Evolutionary conservation across 805 yeast species (phyloP).

Genomic region (Spathaspora sp.): DNA sequence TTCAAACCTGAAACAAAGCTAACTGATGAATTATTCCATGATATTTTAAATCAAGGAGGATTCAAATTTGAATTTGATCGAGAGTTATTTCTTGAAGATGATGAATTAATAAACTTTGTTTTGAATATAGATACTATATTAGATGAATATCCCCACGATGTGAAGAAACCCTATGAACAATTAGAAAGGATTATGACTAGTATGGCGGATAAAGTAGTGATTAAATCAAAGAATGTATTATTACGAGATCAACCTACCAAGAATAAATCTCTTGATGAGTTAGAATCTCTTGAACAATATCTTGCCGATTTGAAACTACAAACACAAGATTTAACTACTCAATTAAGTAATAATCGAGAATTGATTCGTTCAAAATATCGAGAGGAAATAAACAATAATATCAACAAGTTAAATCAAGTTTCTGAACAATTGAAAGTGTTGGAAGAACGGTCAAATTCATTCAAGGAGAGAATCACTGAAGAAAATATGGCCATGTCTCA

Average conservation of each 20-base stretch:
- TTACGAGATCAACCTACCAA: background rate
- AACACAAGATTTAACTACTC: slow-evolving; percentile 16
- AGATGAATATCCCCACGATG: slow-evolving; percentile 9
- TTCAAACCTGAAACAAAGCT: background rate
- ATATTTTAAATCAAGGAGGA: slow-evolving; percentile 18
- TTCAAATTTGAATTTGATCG: slow-evolving; percentile 11
- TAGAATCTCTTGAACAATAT: slow-evolving; percentile 14
- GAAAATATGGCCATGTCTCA: slow-evolving; percentile 22
- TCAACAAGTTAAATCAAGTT: slow-evolving; percentile 26
- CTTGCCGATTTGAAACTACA: slow-evolving; percentile 14
- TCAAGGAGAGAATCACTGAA: slow-evolving; percentile 19
- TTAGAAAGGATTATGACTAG: slow-evolving; percentile 4
- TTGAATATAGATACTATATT: slow-evolving; percentile 24
- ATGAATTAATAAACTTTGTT: slow-evolving; percentile 23
- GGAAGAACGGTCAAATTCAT: slow-evolving; percentile 21
- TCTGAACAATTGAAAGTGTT: slow-evolving; percentile 19
- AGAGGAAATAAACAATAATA: slow-evolving; percentile 22
- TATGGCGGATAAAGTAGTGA: slow-evolving; percentile 3
- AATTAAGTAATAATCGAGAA: slow-evolving; percentile 15
- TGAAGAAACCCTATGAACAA: slow-evolving; percentile 3
- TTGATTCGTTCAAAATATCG: slow-evolving; percentile 18
- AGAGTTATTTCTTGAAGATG: slow-evolving; percentile 15
- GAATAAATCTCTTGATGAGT: slow-evolving; percentile 11
- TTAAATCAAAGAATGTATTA: background rate
- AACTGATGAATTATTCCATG: slow-evolving; percentile 9